Conservation (phyloP, 441 rosid species). For the Gossypium davidsonii region DNA sequence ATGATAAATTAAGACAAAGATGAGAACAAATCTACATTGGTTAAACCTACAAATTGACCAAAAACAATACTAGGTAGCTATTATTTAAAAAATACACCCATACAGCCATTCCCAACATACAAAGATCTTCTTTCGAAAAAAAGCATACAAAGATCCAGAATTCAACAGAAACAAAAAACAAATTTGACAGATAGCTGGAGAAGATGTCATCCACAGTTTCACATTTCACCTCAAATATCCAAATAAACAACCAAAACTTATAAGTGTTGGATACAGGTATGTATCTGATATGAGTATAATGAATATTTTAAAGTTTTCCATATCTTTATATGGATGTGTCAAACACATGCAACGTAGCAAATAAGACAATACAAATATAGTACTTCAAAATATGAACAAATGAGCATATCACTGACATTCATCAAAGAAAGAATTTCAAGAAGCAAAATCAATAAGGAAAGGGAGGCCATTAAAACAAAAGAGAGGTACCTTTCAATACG, state of each 20-base stretch:
- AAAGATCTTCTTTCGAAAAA: background rate
- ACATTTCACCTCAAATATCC: slow-evolving; percentile 12
- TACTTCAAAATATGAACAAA: slow-evolving; percentile 4
- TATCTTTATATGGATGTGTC: no score
- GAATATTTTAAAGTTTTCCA: no score
- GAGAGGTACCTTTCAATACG: slow-evolving; percentile 31
- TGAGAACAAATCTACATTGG: slow-evolving; percentile 17
- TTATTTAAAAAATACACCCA: background rate
- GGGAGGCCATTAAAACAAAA: background rate
- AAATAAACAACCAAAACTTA: slow-evolving; percentile 8
- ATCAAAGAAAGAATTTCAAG: background rate
- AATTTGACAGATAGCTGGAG: slow-evolving; percentile 13
- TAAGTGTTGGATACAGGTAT: no score
- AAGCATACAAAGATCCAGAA: background rate
- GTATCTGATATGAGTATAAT: no score
- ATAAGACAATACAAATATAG: slow-evolving; percentile 26
- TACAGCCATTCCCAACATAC: background rate
- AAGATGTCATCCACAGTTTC: slow-evolving; percentile 16
- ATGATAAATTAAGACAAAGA: background rate
- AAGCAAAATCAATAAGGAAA: background rate
- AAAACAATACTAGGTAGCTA: background rate
- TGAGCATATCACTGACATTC: slow-evolving; percentile 18
- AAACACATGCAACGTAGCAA: background rate
- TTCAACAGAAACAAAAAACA: background rate
- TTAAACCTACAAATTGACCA: slow-evolving; percentile 3